phyloP scores from a whole-genome alignment of 768 basidiomycete genomes.

The Phaffia tasmanica region DNA sequence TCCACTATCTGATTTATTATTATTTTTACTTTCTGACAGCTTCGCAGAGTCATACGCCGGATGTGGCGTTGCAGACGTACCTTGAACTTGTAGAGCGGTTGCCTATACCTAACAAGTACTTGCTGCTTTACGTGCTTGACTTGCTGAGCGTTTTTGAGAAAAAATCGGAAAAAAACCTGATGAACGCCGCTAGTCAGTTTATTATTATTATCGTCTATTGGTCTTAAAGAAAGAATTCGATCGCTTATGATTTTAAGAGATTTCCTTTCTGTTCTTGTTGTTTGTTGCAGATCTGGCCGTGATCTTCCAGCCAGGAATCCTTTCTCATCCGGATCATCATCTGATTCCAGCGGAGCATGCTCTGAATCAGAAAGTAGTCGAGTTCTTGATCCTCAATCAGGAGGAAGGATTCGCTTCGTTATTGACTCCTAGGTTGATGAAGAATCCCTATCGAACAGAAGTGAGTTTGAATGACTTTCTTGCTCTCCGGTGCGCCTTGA shows the following conservation, averaged over 20 bases:
- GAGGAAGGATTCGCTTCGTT: constrained; percentile 65
- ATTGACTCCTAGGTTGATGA: constrained; percentile 16
- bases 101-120: constrained; percentile 82
- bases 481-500: neutral
- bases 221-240: neutral
- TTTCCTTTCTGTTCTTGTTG: neutral
- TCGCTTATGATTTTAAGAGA: neutral
- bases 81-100: constrained; percentile 71
- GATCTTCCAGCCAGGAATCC: constrained; percentile 89
- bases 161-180: constrained; percentile 82
- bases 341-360: constrained; percentile 75
- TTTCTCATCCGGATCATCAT: constrained; percentile 79
- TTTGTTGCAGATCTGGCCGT: constrained; percentile 71
- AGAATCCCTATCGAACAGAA: constrained; percentile 23
- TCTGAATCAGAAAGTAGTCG: constrained; percentile 77
- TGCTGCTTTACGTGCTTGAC: constrained; percentile 94
- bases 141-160: constrained; percentile 87
- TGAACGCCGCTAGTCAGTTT: constrained; percentile 88
- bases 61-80: constrained; percentile 65
- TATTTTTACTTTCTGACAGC: constrained; percentile 50
- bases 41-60: constrained; percentile 45
- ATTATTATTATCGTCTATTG: neutral
- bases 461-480: neutral
- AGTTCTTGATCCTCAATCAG: constrained; percentile 92
- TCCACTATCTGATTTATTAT: neutral